Conservation (phyloP, 2,329 filamentous ascomycete genomes). For the Fusarium hostae region DNA sequence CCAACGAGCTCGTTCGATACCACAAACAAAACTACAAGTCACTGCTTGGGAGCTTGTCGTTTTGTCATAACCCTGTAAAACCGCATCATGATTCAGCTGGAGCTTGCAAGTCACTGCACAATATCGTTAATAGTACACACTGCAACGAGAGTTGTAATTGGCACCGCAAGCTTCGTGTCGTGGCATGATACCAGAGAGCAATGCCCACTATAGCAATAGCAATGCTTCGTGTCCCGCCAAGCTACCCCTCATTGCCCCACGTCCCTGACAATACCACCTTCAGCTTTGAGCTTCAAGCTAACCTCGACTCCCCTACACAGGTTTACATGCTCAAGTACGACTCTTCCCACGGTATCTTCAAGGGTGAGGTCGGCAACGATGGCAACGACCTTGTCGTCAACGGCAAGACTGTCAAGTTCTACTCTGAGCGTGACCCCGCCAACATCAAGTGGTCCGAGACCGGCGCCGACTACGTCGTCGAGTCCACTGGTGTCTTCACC, state of each 20-base stretch:
- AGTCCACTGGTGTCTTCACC: constrained; percentile 99
- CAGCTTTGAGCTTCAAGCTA: constrained; percentile 15
- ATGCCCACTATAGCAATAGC: neutral
- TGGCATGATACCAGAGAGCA: neutral
- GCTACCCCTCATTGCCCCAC: constrained; percentile 34
- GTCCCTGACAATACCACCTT: neutral
- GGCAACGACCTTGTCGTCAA: constrained; percentile 83
- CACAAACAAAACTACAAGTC: neutral
- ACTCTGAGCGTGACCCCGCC: constrained; percentile 89
- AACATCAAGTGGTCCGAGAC: constrained; percentile 90
- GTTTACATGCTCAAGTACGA: constrained; percentile 99
- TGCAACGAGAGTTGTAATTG: neutral
- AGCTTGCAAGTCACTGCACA: neutral
- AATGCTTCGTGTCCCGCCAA: constrained; percentile 3
- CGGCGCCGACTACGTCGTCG: constrained; percentile 92
- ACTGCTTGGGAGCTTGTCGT: neutral
- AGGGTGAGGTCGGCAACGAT: constrained; percentile 83
- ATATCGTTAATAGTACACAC: neutral
- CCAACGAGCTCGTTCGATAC: constrained; percentile 10
- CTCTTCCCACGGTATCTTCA: constrained; percentile 96
- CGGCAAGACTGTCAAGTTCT: constrained; percentile 95
- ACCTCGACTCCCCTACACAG: constrained; percentile 56
- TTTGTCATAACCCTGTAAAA: neutral
- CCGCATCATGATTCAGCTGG: neutral
- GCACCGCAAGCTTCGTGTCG: neutral